These are phyloP conservation scores for Chloromonas sp. DNA, from an alignment of 163 green algal genomes.

Conservation along the genomic window DNA sequence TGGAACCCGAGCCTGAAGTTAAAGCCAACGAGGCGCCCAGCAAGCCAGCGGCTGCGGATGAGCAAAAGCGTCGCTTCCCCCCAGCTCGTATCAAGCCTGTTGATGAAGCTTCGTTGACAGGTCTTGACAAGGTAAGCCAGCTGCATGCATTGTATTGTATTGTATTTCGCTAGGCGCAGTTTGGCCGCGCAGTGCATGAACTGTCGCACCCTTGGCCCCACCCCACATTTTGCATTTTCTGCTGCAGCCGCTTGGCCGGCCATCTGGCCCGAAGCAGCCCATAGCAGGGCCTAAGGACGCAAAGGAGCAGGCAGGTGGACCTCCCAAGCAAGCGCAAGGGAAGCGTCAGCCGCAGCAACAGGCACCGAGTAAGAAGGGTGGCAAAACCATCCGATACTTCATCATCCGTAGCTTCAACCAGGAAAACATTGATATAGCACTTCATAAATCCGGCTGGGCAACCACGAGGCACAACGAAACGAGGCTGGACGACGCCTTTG, in stretches of 20 bases:
- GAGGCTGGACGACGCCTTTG: slow-evolving; percentile 50
- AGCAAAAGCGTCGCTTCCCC: not conserved
- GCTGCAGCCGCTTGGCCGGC: not conserved
- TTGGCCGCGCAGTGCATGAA: not conserved
- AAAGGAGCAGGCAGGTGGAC: too few species aligned
- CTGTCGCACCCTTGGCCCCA: not conserved
- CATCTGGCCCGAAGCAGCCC: not conserved
- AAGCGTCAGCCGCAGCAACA: not conserved
- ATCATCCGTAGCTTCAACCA: slow-evolving; percentile 54
- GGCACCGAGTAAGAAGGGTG: not conserved
- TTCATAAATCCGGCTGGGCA: slow-evolving; percentile 41
- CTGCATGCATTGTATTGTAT: not conserved
- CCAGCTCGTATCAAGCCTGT: not conserved
- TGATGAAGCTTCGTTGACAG: not conserved
- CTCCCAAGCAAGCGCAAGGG: not conserved
- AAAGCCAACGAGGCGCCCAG: not conserved
- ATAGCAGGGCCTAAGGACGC: not conserved
- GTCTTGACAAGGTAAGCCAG: not conserved
- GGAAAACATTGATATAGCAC: slow-evolving; percentile 50
- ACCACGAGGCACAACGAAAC: slow-evolving; percentile 51
- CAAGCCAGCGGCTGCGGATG: not conserved
- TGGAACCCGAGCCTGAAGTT: not conserved
- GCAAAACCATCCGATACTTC: slow-evolving; percentile 40
- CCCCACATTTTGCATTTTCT: not conserved
- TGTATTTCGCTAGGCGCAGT: too few species aligned